phyloP scores from a whole-genome alignment of 2,329 filamentous ascomycete species.

The Triangularia verruculosa region DNA sequence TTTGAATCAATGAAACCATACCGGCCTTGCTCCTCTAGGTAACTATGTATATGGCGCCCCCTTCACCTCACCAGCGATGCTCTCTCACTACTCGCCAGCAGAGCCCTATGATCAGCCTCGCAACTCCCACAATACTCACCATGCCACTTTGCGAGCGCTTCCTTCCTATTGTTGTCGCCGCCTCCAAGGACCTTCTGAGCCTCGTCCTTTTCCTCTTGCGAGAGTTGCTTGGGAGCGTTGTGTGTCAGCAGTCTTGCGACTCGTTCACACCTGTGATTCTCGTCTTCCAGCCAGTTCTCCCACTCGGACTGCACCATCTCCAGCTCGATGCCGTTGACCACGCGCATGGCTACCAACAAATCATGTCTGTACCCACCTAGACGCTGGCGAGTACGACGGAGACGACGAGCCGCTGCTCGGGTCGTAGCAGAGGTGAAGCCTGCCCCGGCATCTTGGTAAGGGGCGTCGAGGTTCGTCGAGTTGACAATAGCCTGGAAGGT shows the following conservation, averaged over 20 bases:
- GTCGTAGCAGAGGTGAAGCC: conserved; percentile 47
- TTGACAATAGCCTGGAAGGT: conserved; percentile 61
- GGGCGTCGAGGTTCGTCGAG: conserved; percentile 55
- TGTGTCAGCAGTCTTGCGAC: conserved; percentile 37
- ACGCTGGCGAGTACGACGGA: conserved; percentile 77
- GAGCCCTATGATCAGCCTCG: conserved; percentile 40
- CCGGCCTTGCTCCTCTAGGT: background rate
- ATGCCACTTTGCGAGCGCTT: conserved; percentile 47
- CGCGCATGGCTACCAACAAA: conserved; percentile 81
- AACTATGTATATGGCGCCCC: background rate
- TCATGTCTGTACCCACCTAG: conserved; percentile 86
- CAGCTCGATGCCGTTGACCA: conserved; percentile 84
- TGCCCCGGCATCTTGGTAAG: conserved; percentile 52
- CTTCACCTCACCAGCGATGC: conserved; percentile 11
- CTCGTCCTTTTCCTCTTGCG: conserved; percentile 12
- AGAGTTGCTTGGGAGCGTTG: conserved; percentile 23
- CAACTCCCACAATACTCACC: conserved; percentile 57
- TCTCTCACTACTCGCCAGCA: conserved; percentile 15
- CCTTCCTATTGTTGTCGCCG: conserved; percentile 32
- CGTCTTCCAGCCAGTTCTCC: conserved; percentile 86
- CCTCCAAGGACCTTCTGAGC: conserved; percentile 14
- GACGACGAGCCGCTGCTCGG: conserved; percentile 57
- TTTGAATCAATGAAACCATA: background rate
- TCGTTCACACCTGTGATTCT: conserved; percentile 71
- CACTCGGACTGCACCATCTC: conserved; percentile 86